Base-by-base conservation (phyloP, 495 filamentous ascomycete species). In the Margaritispora aquatica region DNA sequence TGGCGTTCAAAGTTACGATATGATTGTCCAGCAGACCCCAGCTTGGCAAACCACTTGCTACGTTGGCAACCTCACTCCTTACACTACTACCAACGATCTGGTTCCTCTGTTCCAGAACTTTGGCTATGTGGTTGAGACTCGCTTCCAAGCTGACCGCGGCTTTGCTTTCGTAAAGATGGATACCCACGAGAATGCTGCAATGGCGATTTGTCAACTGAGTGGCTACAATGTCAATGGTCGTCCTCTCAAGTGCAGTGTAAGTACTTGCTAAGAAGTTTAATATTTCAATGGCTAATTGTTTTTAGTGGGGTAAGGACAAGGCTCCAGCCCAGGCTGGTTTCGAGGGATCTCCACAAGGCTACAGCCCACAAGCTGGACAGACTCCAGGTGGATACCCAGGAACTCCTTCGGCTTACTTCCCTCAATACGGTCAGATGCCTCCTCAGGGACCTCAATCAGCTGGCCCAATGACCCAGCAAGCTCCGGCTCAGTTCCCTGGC, bases 121-220 rank as follows among this genome's bases (percentile, higher is more conserved):
- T 63, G 94, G 94, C 44, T 97, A 90, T 69, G 94, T 99, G 51
- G 85, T 94, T 24, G 94, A 99, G 74, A 96, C 92, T 55, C 89
- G 94, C 55, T 94, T 99, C 78, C 94, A 99, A 73, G 91, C 94
- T 53, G 95, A 99, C 70, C 89, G 95, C 55, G 94, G 94, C 13
- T 99, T 99, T 74, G 90, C 94, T 0, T 99, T 99, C 69, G 88
- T 99, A 73, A 99, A 99, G 81, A 97, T 99, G 93, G 94, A 97
- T 66, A 88, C 86, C 2, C 94, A 99, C 63, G 94, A 99, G 71
- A 96, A 97, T 74, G 94, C 94, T 9, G 92, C 94, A 17, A 96
- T 94, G 89, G 90, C 94, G 19, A 99, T 99, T 68, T 99, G 94
- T 73, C 93, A 97, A 66, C 76, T 99, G 58, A 97, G 88, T 66